Conservation (phyloP, 257 asterid genomes). For the Solanum medicagineum region DNA sequence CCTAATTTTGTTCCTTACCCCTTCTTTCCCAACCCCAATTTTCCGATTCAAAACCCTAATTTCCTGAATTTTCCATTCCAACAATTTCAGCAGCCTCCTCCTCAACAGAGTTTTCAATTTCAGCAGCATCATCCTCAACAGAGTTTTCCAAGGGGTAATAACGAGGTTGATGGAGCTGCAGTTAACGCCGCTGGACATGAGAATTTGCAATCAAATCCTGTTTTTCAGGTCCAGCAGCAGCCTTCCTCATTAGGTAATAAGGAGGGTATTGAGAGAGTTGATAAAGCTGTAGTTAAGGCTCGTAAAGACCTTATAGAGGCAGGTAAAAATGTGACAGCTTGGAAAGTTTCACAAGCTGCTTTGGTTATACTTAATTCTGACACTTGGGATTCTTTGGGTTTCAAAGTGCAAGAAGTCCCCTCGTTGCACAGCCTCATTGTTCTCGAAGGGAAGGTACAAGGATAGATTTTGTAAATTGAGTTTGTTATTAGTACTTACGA, state of each 20-base stretch:
- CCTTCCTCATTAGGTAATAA: not conserved
- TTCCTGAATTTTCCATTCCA: not conserved
- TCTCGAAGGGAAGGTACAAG: slow-evolving; percentile 64
- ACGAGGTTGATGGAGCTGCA: slow-evolving; percentile 36
- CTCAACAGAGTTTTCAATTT: not conserved
- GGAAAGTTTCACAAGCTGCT: slow-evolving; percentile 84
- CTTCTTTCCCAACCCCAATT: not conserved
- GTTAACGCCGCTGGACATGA: not conserved
- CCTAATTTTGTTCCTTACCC: slow-evolving; percentile 9
- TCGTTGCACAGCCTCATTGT: slow-evolving; percentile 38
- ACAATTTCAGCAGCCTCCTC: not conserved
- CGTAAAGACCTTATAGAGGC: slow-evolving; percentile 30
- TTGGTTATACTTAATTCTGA: slow-evolving; percentile 37
- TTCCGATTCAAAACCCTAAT: not conserved
- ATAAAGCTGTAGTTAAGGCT: slow-evolving; percentile 46
- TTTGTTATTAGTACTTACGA: not conserved
- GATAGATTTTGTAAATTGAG: not conserved
- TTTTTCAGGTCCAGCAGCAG: not conserved
- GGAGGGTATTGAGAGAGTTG: slow-evolving; percentile 37
- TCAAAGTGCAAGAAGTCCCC: slow-evolving; percentile 74
- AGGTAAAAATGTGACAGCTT: slow-evolving; percentile 47
- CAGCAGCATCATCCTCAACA: not conserved
- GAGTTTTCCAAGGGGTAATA: not conserved
- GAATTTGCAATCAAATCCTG: not conserved
- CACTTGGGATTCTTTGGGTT: slow-evolving; percentile 83